Evolutionary conservation across 345 rosid genomes (phyloP).

Genomic region (Rhizophora mangle): DNA sequence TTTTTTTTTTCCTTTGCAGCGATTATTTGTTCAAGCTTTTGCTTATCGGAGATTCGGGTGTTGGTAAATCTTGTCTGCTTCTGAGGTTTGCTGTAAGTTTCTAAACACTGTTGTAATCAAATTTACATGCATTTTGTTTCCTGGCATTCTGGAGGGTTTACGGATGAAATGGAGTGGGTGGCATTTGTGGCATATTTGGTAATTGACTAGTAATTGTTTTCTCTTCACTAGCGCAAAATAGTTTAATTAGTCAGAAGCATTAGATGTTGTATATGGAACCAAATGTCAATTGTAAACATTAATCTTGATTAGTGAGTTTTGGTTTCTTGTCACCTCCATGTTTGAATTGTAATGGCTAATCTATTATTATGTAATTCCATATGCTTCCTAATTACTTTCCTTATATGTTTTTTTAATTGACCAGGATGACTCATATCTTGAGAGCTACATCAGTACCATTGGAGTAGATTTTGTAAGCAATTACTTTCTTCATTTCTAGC

Average conservation of each 20-base stretch:
- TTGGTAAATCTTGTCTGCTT: constrained; percentile 33
- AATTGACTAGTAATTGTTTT: too few species aligned
- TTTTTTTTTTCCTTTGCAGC: constrained; percentile 14
- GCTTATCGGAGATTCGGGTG: constrained; percentile 38
- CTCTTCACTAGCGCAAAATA: too few species aligned
- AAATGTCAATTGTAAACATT: too few species aligned
- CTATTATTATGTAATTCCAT: background rate
- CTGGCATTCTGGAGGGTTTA: too few species aligned
- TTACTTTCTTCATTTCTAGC: background rate
- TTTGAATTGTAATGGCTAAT: too few species aligned
- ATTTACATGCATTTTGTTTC: too few species aligned
- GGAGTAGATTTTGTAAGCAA: constrained; percentile 79
- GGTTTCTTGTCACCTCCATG: too few species aligned
- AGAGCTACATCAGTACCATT: constrained; percentile 80
- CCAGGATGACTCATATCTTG: constrained; percentile 80
- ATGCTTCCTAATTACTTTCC: background rate
- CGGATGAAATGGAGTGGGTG: too few species aligned
- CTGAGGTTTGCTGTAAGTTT: constrained; percentile 34
- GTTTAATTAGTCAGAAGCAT: too few species aligned
- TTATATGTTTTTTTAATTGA: constrained; percentile 2
- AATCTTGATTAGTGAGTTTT: too few species aligned
- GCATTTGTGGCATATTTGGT: too few species aligned
- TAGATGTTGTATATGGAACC: too few species aligned
- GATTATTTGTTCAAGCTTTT: constrained; percentile 37
- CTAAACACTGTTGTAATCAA: background rate